These are phyloP conservation scores for Babesia sp. DNA, from an alignment of 169 alveolate genomes.

Conservation along the genomic window DNA sequence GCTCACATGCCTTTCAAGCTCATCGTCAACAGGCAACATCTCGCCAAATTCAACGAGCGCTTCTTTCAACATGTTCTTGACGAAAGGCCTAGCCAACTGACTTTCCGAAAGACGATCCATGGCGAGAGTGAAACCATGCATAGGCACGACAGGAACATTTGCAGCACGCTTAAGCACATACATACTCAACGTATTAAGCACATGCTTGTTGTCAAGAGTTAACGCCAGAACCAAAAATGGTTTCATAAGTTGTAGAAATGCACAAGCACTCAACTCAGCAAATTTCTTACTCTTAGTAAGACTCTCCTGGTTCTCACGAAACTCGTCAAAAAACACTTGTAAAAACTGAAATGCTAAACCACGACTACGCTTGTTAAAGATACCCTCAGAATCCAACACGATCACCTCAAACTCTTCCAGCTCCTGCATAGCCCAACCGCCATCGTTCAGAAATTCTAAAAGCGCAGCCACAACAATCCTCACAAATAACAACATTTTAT, in stretches of 20 bases:
- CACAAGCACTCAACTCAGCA: background rate
- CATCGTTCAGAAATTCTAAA: slow-evolving; percentile 28
- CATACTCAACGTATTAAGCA: slow-evolving; percentile 15
- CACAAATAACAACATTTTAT: slow-evolving; percentile 56
- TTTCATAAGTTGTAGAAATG: slow-evolving; percentile 7
- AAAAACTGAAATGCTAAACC: slow-evolving; percentile 54
- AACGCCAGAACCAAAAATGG: slow-evolving; percentile 20
- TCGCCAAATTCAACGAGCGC: background rate
- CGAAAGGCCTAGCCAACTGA: background rate
- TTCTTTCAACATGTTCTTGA: background rate
- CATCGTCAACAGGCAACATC: background rate
- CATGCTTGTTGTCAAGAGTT: slow-evolving; percentile 19
- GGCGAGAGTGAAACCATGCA: background rate
- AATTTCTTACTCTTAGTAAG: background rate
- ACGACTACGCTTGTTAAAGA: slow-evolving; percentile 34
- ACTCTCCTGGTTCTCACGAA: slow-evolving; percentile 9
- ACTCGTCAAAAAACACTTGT: slow-evolving; percentile 44
- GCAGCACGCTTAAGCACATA: slow-evolving; percentile 16
- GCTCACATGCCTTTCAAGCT: background rate
- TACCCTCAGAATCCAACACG: slow-evolving; percentile 28
- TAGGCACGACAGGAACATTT: slow-evolving; percentile 10
- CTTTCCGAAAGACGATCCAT: background rate
- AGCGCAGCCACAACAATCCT: slow-evolving; percentile 50
- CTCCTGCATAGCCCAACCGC: slow-evolving; percentile 31
- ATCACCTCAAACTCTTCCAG: slow-evolving; percentile 10